Evolutionary conservation across 176 grass and related monocot genomes (phyloP).

Genomic region (Pontederia paniculata): DNA sequence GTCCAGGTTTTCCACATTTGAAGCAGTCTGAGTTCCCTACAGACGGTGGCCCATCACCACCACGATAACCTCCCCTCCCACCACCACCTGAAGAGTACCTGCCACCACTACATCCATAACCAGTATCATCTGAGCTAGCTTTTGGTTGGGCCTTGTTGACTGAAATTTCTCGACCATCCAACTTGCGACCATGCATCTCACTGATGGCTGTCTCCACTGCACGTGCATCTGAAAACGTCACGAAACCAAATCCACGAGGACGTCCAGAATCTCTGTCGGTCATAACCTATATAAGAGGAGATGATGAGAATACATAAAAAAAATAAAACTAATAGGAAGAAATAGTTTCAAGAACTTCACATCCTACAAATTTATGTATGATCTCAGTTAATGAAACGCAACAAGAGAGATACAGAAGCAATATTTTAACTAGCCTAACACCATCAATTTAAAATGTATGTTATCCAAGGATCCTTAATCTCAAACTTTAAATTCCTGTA

Average conservation of each 20-base stretch:
- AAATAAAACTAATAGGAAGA: background rate
- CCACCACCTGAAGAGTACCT: constrained; percentile 38
- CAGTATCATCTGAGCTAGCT: constrained; percentile 40
- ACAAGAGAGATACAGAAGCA: no score
- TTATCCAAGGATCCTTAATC: no score
- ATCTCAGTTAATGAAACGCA: background rate
- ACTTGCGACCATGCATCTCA: constrained; percentile 52
- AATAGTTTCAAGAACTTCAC: background rate
- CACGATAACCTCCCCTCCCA: constrained; percentile 71
- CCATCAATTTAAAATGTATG: no score
- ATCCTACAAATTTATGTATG: background rate
- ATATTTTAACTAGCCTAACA: no score
- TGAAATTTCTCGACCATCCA: constrained; percentile 64
- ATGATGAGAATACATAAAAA: constrained; percentile 2
- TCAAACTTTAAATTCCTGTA: no score
- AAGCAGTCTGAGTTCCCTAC: constrained; percentile 41
- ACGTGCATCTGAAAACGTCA: constrained; percentile 54
- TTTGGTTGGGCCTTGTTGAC: constrained; percentile 70
- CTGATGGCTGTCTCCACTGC: constrained; percentile 50
- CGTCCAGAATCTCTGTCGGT: constrained; percentile 58
- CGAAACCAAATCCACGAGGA: constrained; percentile 80
- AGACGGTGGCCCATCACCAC: constrained; percentile 50
- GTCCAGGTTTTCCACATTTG: constrained; percentile 55
- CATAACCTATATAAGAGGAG: constrained; percentile 49
- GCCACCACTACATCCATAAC: constrained; percentile 35